Evolutionary conservation across 2,329 filamentous ascomycete genomes (phyloP), one percentile per base, ranked within the genome.

Genomic region (Colletotrichum sp.): DNA sequence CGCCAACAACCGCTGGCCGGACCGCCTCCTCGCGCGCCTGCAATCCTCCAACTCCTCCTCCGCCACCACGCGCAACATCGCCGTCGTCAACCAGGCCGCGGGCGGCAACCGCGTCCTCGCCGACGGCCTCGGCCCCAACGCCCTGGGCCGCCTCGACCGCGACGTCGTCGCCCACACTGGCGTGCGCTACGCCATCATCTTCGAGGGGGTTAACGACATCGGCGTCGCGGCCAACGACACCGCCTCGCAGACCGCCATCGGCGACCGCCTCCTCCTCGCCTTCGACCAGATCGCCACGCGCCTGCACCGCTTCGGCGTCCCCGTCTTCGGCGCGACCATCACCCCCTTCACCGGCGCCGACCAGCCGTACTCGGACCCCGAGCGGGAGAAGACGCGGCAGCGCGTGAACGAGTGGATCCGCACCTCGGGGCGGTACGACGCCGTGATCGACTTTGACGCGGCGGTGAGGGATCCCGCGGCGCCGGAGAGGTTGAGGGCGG

Each of bases 181-280:
- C 5, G 87, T 92, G 8, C 82, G 84, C 52, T 92, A 91, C 80
- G 89, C 87, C 36, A 85, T 93, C 80, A 82, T 93, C 32, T 93
- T 91, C 81, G 89, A 92, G 79, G 92, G 92, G 21, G 90, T 93
- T 48, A 93, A 93, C 79, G 92, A 93, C 79, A 92, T 94, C 74
- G 92, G 92, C 48, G 86, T 84, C 1, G 88, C 89, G 1, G 80
- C 81, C 0, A 78, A 87, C 1, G 87, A 87, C 8, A 66, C 81
- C 1, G 81, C 80, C 0, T 83, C 86, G 0, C 91, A 93, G 78
- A 77, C 78, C 0, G 78, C 79, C 3, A 82, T 91, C 1, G 89
- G 87, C 34, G 85, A 88, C 57, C 79, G 84, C 4, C 81, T 93
- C 0, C 86, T 91, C 34, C 84, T 86, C 8, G 91, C 90, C 3